These are phyloP conservation scores for Flaveria brownii DNA, from an alignment of 129 eudicot genomes.

Conservation along the genomic window DNA sequence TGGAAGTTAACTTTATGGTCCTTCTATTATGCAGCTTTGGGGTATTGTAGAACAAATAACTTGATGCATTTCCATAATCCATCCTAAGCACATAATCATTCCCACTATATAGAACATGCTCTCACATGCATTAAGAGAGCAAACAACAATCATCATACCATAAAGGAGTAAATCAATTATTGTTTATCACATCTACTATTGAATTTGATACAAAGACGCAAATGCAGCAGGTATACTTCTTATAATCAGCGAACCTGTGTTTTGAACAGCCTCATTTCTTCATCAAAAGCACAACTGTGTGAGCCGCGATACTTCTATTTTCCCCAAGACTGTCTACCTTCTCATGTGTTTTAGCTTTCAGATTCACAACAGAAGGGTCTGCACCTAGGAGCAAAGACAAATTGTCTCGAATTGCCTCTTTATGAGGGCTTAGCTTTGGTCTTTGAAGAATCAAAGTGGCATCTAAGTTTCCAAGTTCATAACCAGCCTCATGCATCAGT, in stretches of 20 bases:
- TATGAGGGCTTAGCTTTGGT: conserved; percentile 96
- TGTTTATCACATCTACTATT: conserved; percentile 6
- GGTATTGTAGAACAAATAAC: not conserved
- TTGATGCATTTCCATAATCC: not conserved
- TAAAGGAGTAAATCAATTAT: conserved; percentile 2
- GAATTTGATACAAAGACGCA: conserved; percentile 18
- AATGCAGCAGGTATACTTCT: conserved; percentile 10
- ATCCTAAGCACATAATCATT: not conserved
- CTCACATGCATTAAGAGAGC: not conserved
- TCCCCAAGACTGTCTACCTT: conserved; percentile 99
- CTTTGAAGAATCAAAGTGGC: conserved; percentile 98
- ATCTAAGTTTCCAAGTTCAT: conserved; percentile 94
- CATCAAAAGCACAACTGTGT: conserved; percentile 86
- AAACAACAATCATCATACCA: conserved; percentile 2
- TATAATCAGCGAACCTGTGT: not conserved
- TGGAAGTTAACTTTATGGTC: not conserved
- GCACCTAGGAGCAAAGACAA: conserved; percentile 83
- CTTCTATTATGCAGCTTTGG: not conserved
- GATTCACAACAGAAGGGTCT: conserved; percentile 88
- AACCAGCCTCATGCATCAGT: conserved; percentile 94
- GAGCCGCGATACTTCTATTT: conserved; percentile 98
- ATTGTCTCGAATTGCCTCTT: conserved; percentile 76
- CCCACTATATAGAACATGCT: conserved; percentile 7
- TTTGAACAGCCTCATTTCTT: conserved; percentile 43
- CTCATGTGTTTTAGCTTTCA: conserved; percentile 97